These are phyloP conservation scores for Brassica nigra DNA, from an alignment of 345 rosid genomes.

Conservation along the genomic window DNA sequence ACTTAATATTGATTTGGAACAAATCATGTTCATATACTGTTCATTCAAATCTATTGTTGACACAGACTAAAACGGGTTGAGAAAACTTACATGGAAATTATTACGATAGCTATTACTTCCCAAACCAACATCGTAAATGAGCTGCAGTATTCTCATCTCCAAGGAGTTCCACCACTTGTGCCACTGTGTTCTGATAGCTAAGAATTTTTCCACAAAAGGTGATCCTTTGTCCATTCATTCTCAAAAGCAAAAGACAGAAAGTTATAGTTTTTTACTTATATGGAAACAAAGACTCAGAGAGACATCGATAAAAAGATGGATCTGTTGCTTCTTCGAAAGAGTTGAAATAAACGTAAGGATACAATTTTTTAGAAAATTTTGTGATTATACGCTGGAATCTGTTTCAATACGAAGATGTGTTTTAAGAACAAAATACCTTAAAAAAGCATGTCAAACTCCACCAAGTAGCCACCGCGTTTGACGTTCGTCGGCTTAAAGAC, in stretches of 20 bases:
- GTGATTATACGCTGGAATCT: no score
- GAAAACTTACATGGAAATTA: slow-evolving; percentile 43
- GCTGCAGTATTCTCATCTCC: slow-evolving; percentile 62
- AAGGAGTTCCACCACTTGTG: slow-evolving; percentile 56
- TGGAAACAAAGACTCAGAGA: slow-evolving; percentile 2
- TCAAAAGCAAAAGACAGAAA: neutral
- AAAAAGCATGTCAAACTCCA: no score
- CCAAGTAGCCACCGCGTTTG: no score
- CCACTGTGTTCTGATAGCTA: slow-evolving; percentile 61
- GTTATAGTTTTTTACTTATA: neutral
- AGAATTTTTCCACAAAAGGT: slow-evolving; percentile 68
- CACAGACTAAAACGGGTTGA: neutral
- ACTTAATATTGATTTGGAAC: neutral
- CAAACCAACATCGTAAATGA: slow-evolving; percentile 61
- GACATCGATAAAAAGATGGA: neutral
- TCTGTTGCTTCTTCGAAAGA: no score
- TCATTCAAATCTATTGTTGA: neutral
- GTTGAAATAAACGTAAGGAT: no score
- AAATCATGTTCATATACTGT: neutral
- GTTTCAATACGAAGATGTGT: no score
- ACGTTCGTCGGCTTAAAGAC: slow-evolving; percentile 85
- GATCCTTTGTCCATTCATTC: slow-evolving; percentile 66
- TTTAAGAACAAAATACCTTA: no score
- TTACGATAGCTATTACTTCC: slow-evolving; percentile 95
- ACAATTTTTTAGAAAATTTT: no score